Percentiles rank a stretch among this genome's conserved stretches.
Conservation (phyloP, 495 filamentous ascomycete genomes). For the Emericellopsis terricola region DNA sequence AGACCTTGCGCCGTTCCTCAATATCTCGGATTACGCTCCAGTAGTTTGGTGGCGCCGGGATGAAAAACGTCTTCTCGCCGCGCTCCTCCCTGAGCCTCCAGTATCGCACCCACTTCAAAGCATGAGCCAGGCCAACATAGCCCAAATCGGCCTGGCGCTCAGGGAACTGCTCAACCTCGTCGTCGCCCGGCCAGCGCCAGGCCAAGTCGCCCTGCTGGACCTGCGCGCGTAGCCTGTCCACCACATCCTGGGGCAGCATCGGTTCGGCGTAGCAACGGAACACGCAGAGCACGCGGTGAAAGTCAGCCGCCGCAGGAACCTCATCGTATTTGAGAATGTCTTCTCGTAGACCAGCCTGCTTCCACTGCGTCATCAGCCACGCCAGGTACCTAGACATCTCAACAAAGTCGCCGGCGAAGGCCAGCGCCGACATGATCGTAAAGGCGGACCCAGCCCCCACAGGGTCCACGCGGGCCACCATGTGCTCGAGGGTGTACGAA, state of each 20-base stretch:
- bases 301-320: neutral
- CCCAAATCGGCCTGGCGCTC: neutral
- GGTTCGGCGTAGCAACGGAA: slow-evolving; percentile 2
- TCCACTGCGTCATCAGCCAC: neutral
- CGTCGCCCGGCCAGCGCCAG: slow-evolving; percentile 4
- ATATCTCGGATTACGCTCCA: no score
- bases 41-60: no score
- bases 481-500: neutral
- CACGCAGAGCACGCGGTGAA: slow-evolving; percentile 1
- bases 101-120: slow-evolving; percentile 1
- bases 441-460: neutral
- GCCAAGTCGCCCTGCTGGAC: neutral
- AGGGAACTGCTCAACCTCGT: neutral
- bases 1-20: no score
- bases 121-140: neutral
- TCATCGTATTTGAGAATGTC: neutral
- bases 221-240: neutral
- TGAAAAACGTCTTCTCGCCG: neutral
- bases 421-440: neutral
- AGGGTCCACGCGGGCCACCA: slow-evolving; percentile 1
- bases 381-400: slow-evolving; percentile 1
- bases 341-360: neutral
- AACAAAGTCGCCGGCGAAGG: slow-evolving; percentile 1
- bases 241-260: neutral
- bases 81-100: neutral